Conservation (phyloP, 2,329 filamentous ascomycete genomes). For the Furcasterigmium sp. region DNA sequence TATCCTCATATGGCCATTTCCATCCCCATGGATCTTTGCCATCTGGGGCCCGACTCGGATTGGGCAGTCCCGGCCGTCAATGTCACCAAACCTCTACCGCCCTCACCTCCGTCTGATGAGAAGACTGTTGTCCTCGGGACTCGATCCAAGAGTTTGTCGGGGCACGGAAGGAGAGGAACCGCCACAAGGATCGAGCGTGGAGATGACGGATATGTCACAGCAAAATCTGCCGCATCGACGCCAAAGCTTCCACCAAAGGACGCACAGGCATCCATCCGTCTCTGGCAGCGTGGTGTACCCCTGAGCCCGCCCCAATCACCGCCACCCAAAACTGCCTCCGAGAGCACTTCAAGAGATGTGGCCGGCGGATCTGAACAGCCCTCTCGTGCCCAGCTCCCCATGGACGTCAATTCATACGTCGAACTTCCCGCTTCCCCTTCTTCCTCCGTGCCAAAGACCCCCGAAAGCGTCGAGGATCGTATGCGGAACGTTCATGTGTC, state of each 20-base stretch:
- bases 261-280: conserved; percentile 7
- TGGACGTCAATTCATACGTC: conserved; percentile 6
- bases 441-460: conserved; percentile 4
- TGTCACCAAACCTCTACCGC: conserved; percentile 15
- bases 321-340: conserved; percentile 6
- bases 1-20: conserved; percentile 57
- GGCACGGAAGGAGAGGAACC: too few species aligned
- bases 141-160: too few species aligned
- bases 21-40: conserved; percentile 47
- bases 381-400: conserved; percentile 1
- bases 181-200: neutral
- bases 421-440: conserved; percentile 8
- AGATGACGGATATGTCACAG: conserved; percentile 2
- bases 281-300: conserved; percentile 9
- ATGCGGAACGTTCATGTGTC: neutral
- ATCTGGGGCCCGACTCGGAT: conserved; percentile 25
- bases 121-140: too few species aligned
- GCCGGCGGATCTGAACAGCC: conserved; percentile 3
- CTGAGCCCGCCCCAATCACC: conserved; percentile 11
- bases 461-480: conserved; percentile 2
- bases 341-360: neutral
- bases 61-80: conserved; percentile 13
- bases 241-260: conserved; percentile 3
- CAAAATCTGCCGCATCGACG: conserved; percentile 4
- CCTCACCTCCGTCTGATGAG: conserved; percentile 3